phyloP scores from a whole-genome alignment of 129 eudicot species.

The Flaveria linearis region DNA sequence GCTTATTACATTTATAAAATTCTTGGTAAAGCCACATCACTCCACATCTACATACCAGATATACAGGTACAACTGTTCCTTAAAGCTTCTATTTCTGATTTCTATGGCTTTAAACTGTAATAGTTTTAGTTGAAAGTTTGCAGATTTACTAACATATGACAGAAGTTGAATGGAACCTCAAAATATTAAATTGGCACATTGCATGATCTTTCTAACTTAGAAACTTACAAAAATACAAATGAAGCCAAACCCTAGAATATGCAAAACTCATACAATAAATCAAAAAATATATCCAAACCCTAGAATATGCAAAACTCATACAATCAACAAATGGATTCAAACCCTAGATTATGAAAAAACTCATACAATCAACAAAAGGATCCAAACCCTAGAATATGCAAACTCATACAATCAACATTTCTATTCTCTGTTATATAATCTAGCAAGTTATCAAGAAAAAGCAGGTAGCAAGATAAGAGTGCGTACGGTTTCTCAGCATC shows the following conservation, averaged over 20 bases:
- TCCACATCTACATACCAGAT: neutral
- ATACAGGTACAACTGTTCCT: neutral
- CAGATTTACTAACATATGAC: neutral
- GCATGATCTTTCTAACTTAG: neutral
- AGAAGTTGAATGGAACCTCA: slow-evolving; percentile 2
- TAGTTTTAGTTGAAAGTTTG: neutral
- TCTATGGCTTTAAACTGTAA: neutral
- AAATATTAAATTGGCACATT: neutral
- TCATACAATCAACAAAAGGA: neutral
- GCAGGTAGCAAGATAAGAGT: slow-evolving; percentile 17
- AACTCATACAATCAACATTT: neutral
- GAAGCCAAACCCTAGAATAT: neutral
- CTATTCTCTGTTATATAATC: neutral
- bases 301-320: neutral
- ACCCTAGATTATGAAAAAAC: neutral
- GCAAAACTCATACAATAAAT: neutral
- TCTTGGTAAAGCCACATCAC: neutral
- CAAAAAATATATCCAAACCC: neutral
- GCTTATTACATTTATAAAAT: neutral
- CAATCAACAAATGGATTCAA: neutral
- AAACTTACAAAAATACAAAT: neutral
- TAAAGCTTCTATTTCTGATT: neutral
- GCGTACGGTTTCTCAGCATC: slow-evolving; percentile 66
- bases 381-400: neutral
- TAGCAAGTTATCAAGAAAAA: neutral